A percentile compares a stretch with the other conserved stretches of the same genome.
Conservation (phyloP, 306 rosid species). For the Canavalia ensiformis region DNA sequence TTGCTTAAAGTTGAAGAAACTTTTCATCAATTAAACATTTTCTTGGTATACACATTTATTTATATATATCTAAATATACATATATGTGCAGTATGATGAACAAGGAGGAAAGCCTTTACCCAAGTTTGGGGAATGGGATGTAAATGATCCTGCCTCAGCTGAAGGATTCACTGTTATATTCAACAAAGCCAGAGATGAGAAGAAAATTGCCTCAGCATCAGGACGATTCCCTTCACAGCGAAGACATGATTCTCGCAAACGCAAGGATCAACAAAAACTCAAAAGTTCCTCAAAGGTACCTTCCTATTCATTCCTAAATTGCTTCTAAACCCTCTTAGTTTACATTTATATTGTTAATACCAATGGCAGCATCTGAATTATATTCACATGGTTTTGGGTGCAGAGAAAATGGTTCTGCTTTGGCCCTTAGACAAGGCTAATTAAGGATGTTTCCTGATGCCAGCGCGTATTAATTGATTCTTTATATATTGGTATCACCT, state of each 20-base stretch:
- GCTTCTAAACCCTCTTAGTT: neutral
- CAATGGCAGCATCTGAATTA: neutral
- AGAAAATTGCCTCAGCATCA: slow-evolving; percentile 62
- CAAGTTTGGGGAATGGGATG: slow-evolving; percentile 97
- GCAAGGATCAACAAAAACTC: slow-evolving; percentile 35
- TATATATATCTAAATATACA: neutral
- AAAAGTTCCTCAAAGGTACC: slow-evolving; percentile 59
- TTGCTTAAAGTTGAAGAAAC: neutral
- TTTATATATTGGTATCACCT: neutral
- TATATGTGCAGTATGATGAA: slow-evolving; percentile 52
- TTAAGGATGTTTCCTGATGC: neutral
- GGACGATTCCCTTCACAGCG: slow-evolving; percentile 49
- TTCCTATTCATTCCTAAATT: neutral
- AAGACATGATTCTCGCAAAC: slow-evolving; percentile 43
- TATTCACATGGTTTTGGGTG: slow-evolving; percentile 7
- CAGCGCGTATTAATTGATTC: neutral
- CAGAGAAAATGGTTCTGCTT: slow-evolving; percentile 85
- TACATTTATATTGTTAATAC: neutral
- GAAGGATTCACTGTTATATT: slow-evolving; percentile 85
- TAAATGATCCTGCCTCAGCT: slow-evolving; percentile 81
- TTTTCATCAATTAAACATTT: neutral
- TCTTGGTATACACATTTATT: neutral
- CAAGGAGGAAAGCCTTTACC: slow-evolving; percentile 69
- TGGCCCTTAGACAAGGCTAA: slow-evolving; percentile 33
- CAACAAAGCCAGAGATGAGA: slow-evolving; percentile 81